Evolutionary conservation across 129 eudicot species (phyloP).

Genomic region (Apium graveolens): DNA sequence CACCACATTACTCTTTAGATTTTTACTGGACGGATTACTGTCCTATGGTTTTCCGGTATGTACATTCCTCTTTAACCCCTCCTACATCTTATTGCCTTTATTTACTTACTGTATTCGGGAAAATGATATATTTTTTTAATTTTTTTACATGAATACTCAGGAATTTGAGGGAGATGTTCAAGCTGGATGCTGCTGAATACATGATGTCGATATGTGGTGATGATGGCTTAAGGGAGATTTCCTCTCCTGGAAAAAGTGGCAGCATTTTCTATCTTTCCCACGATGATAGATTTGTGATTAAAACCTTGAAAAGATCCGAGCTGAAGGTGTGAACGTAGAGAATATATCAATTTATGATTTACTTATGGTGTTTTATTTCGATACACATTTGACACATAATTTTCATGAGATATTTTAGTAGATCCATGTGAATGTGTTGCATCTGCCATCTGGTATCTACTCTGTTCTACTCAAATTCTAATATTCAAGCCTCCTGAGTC

Average conservation of each 20-base stretch:
- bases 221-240: slow-evolving; percentile 93
- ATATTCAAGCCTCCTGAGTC: no score
- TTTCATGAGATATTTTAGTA: neutral
- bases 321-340: slow-evolving; percentile 50
- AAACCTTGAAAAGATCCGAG: slow-evolving; percentile 74
- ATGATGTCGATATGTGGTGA: slow-evolving; percentile 99
- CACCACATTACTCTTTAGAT: slow-evolving; percentile 79
- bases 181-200: slow-evolving; percentile 95
- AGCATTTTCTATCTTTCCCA: slow-evolving; percentile 88
- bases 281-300: slow-evolving; percentile 90
- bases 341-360: neutral
- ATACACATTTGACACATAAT: neutral
- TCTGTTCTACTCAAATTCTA: neutral
- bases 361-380: neutral
- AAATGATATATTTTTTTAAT: neutral
- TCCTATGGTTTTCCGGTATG: slow-evolving; percentile 98
- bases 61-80: neutral
- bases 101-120: neutral
- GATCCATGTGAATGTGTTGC: neutral
- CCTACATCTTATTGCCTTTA: neutral
- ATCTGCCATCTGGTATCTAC: neutral
- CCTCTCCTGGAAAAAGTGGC: slow-evolving; percentile 99
- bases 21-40: slow-evolving; percentile 96
- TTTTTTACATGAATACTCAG: slow-evolving; percentile 24
- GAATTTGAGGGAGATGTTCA: slow-evolving; percentile 96